phyloP scores from a whole-genome alignment of 257 asterid genomes.

The Plantago elongata region DNA sequence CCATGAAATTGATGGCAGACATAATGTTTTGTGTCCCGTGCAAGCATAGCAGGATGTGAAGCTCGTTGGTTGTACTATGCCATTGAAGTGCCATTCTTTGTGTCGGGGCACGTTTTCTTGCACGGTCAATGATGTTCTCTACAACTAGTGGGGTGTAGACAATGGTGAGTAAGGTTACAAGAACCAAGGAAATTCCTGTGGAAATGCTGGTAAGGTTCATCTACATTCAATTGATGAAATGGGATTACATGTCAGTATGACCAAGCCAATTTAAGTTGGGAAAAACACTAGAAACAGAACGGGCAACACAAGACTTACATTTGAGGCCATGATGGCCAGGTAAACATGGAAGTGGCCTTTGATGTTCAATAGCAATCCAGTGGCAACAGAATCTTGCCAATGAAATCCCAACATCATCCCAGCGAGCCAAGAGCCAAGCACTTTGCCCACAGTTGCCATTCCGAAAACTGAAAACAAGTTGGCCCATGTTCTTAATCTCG shows the following conservation, averaged over 20 bases:
- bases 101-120: conserved; percentile 71
- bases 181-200: conserved; percentile 55
- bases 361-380: conserved; percentile 69
- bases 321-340: conserved; percentile 54
- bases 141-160: conserved; percentile 68
- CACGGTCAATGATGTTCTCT: conserved; percentile 62
- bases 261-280: too few species aligned
- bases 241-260: background rate
- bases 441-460: conserved; percentile 56
- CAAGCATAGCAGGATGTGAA: conserved; percentile 57
- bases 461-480: conserved; percentile 31
- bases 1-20: conserved; percentile 60
- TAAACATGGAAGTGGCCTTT: conserved; percentile 89
- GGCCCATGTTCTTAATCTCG: conserved; percentile 41
- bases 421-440: conserved; percentile 55
- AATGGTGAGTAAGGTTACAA: conserved; percentile 53
- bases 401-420: conserved; percentile 74
- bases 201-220: conserved; percentile 43
- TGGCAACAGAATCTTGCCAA: conserved; percentile 82
- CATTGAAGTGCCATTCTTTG: conserved; percentile 88
- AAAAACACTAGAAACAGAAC: background rate
- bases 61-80: conserved; percentile 51
- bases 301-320: conserved; percentile 30
- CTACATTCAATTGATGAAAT: conserved; percentile 36
- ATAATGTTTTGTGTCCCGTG: conserved; percentile 44